A percentile compares a stretch with the other conserved stretches of the same genome.
phyloP scores from a whole-genome alignment of 768 basidiomycete species.

The Lactifluus piperatus region DNA sequence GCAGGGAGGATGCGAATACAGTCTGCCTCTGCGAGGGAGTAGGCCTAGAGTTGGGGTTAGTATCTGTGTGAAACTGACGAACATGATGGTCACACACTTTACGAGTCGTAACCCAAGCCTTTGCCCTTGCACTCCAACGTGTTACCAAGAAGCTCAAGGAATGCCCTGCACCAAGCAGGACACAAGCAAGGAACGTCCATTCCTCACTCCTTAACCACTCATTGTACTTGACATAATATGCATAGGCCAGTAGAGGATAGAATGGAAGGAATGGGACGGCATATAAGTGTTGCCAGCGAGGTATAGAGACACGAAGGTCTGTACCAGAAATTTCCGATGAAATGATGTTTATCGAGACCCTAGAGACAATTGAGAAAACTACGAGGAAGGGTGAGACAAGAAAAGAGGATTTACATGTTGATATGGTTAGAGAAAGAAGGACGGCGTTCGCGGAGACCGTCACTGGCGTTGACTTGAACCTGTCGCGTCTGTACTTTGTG shows the following conservation, averaged over 20 bases:
- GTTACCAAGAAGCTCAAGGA: slow-evolving; percentile 90
- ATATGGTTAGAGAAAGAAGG: background rate
- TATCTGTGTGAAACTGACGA: background rate
- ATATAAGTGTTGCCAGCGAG: slow-evolving; percentile 67
- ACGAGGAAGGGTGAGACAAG: background rate
- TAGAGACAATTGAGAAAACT: slow-evolving; percentile 11
- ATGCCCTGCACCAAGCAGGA: slow-evolving; percentile 76
- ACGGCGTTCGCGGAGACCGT: background rate
- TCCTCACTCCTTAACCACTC: slow-evolving; percentile 89
- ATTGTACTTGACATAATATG: slow-evolving; percentile 88
- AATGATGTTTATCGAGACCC: slow-evolving; percentile 42
- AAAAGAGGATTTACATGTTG: slow-evolving; percentile 1
- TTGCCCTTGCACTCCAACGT: slow-evolving; percentile 75
- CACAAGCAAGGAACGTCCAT: slow-evolving; percentile 94
- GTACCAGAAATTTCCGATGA: slow-evolving; percentile 63
- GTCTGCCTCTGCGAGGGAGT: slow-evolving; percentile 60
- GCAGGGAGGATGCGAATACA: slow-evolving; percentile 77
- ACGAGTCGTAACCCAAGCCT: slow-evolving; percentile 71
- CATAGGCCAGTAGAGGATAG: slow-evolving; percentile 80
- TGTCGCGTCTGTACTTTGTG: background rate
- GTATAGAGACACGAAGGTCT: slow-evolving; percentile 55
- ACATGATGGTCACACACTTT: slow-evolving; percentile 38
- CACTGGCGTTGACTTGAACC: background rate
- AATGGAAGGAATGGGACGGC: slow-evolving; percentile 68
- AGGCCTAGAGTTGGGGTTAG: slow-evolving; percentile 34